phyloP scores from a whole-genome alignment of 331 rosid genomes.

The Rosa hybrid region DNA sequence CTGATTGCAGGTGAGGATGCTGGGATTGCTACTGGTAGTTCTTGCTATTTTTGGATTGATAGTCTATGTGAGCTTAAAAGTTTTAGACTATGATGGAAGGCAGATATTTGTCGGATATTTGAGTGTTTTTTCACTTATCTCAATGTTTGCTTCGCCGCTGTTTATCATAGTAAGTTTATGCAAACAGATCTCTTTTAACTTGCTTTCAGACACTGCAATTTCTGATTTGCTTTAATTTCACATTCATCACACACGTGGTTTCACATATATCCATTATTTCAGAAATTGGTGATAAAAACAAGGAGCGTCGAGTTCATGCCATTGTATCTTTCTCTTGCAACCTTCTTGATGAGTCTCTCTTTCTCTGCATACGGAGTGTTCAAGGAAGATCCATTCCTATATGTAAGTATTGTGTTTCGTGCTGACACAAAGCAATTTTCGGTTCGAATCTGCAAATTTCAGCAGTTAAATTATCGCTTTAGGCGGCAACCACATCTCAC shows the following conservation, averaged over 20 bases:
- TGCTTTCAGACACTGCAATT: background rate
- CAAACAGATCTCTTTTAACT: background rate
- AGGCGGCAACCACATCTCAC: background rate
- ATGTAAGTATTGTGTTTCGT: conserved; percentile 49
- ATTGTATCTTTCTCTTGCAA: conserved; percentile 73
- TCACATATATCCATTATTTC: conserved; percentile 13
- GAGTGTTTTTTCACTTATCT: conserved; percentile 73
- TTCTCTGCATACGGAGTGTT: conserved; percentile 64
- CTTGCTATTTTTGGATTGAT: conserved; percentile 42
- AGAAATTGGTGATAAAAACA: conserved; percentile 78
- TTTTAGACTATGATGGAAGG: conserved; percentile 38
- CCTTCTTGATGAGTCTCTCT: conserved; percentile 78
- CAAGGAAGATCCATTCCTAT: conserved; percentile 60
- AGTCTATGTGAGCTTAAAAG: conserved; percentile 52
- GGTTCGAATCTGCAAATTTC: background rate
- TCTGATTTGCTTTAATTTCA: background rate
- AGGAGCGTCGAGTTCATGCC: conserved; percentile 89
- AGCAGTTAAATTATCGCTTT: background rate
- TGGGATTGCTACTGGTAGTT: conserved; percentile 57
- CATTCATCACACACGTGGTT: background rate
- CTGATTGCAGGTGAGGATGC: conserved; percentile 55
- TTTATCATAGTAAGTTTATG: conserved; percentile 66
- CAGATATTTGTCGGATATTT: conserved; percentile 54
- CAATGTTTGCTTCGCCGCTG: conserved; percentile 86
- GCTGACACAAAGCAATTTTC: background rate